Evolutionary conservation across 2,329 filamentous ascomycete genomes (phyloP).

Genomic region (Fonsecaea nubica): DNA sequence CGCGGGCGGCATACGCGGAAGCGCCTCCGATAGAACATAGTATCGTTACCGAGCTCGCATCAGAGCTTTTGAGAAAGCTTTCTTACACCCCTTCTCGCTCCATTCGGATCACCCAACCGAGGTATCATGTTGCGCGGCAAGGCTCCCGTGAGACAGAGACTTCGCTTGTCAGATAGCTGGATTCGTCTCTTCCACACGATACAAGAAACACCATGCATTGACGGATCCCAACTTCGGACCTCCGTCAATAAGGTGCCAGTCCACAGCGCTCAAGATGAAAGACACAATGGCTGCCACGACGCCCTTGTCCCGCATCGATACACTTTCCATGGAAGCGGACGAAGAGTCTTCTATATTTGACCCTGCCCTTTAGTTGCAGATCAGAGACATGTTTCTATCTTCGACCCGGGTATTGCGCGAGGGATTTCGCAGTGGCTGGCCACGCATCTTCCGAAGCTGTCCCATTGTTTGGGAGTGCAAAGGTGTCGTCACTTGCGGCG

Average conservation of each 20-base stretch:
- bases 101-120: slow-evolving; percentile 2
- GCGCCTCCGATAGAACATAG: background rate
- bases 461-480: background rate
- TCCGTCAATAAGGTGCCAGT: background rate
- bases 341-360: slow-evolving; percentile 3
- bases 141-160: slow-evolving; percentile 6
- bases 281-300: background rate
- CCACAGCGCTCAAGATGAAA: background rate
- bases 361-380: background rate
- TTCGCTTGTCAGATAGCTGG: background rate
- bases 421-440: background rate
- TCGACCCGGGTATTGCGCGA: background rate
- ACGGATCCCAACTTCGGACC: background rate
- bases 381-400: slow-evolving; percentile 5
- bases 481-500: background rate
- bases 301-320: background rate
- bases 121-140: slow-evolving; percentile 16
- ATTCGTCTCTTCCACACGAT: background rate
- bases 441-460: background rate
- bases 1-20: background rate
- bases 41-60: background rate
- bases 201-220: background rate
- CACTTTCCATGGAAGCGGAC: background rate
- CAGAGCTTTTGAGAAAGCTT: background rate
- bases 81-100: background rate